Percentiles rank a stretch among this genome's conserved stretches.
Evolutionary conservation across 768 basidiomycete genomes (phyloP).

Genomic region (Leccinum incarnatum): DNA sequence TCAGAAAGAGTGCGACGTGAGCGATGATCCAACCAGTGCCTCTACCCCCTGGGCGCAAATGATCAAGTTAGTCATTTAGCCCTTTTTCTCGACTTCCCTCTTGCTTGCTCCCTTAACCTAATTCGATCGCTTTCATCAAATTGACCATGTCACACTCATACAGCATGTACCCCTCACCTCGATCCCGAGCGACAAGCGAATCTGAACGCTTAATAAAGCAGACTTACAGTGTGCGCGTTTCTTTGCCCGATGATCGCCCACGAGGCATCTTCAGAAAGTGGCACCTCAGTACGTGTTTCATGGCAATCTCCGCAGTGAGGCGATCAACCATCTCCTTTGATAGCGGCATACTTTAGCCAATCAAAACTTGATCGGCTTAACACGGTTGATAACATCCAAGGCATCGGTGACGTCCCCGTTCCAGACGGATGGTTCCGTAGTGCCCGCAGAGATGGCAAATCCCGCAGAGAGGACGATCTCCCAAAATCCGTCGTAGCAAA

Average conservation of each 20-base stretch:
- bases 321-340: constrained; percentile 9
- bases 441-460: constrained; percentile 64
- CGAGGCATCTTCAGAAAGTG: constrained; percentile 46
- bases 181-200: constrained; percentile 37
- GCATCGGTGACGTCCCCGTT: constrained; percentile 61
- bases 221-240: constrained; percentile 51
- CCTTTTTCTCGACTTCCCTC: constrained; percentile 22
- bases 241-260: constrained; percentile 42
- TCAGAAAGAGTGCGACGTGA: constrained; percentile 44
- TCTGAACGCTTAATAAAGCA: constrained; percentile 51
- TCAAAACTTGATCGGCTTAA: constrained; percentile 66
- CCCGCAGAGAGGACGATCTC: constrained; percentile 38
- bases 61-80: constrained; percentile 50
- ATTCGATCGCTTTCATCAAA: constrained; percentile 21
- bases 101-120: constrained; percentile 28
- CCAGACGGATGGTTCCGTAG: constrained; percentile 80
- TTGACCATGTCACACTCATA: constrained; percentile 14
- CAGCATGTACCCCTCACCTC: constrained; percentile 40
- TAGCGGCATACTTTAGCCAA: constrained; percentile 86
- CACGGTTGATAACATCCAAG: constrained; percentile 68
- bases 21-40: constrained; percentile 40
- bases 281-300: constrained; percentile 48
- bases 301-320: constrained; percentile 29
- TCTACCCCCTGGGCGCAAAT: constrained; percentile 75
- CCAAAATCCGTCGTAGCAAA: constrained; percentile 48